Evolutionary conservation across 768 basidiomycete genomes (phyloP).

Genomic region (Calocera viscosa): DNA sequence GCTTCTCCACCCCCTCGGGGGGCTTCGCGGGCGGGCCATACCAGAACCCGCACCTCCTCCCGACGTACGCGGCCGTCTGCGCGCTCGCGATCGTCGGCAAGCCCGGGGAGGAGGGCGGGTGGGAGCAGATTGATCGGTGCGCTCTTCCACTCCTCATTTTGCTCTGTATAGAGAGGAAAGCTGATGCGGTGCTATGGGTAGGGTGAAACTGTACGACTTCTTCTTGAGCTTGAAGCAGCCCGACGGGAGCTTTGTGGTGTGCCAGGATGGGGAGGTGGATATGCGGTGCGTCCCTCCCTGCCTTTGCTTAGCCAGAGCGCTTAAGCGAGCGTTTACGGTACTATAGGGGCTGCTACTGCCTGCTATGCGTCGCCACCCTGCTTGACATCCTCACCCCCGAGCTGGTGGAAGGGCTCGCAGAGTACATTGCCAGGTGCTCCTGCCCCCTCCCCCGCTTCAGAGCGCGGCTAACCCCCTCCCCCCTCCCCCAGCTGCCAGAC

Average conservation of each 20-base stretch:
- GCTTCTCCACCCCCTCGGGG: conserved; percentile 73
- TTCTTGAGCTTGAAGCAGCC: conserved; percentile 85
- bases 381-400: conserved; percentile 82
- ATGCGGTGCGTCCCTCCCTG: conserved; percentile 49
- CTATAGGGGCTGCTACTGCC: conserved; percentile 81
- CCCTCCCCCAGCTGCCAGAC: conserved; percentile 73
- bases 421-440: conserved; percentile 49
- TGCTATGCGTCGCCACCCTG: conserved; percentile 69
- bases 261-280: conserved; percentile 80
- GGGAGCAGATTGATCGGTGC: conserved; percentile 77
- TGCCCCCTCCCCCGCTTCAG: not conserved
- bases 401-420: conserved; percentile 59
- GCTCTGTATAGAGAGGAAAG: too few species aligned
- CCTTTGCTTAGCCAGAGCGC: not conserved
- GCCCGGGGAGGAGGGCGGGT: conserved; percentile 61
- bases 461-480: not conserved
- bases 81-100: conserved; percentile 69
- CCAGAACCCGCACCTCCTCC: conserved; percentile 74
- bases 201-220: conserved; percentile 69
- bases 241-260: conserved; percentile 88
- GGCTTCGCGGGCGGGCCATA: conserved; percentile 89
- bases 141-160: conserved; percentile 17
- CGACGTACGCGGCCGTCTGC: conserved; percentile 81
- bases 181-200: too few species aligned
- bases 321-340: conserved; percentile 1